Evolutionary conservation across 2,329 filamentous ascomycete species (phyloP), one percentile per base, ranked within the genome.

Genomic region (Xylaria hypoxylon): DNA sequence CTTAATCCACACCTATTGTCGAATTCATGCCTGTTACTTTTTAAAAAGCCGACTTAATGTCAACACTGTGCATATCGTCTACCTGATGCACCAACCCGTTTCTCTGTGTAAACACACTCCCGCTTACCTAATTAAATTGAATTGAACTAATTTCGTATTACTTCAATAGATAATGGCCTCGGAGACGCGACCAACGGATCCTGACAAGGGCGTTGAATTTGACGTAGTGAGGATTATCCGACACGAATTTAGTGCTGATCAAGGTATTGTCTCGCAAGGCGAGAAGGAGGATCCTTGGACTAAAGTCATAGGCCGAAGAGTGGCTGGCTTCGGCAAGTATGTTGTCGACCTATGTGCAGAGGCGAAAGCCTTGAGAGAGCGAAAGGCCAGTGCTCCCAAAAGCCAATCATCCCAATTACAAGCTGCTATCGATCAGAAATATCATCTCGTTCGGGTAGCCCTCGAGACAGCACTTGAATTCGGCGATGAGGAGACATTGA

Each of bases 401-500:
- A 61, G 57, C 19, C 57, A 70, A 53, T 51, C 52, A 22, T 53
- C 62, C 2, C 62, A 68, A 33, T 40, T 84, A 17, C 83, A 81
- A 68, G 76, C 78, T 7, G 77, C 79, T 8, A 79, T 83, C 5
- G 80, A 81, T 2, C 73, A 77, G 59, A 84, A 83, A 70, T 82
- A 84, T 64, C 80, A 85, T 44, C 79, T 82, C 4, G 78, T 89
- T 5, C 83, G 81, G 68, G 77, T 81, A 59, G 84, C 85, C 2
- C 79, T 89, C 52, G 83, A 88, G 68, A 82, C 85, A 11, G 86
- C 85, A 1, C 81, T 86, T 58, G 80, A 83, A 26, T 83, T 83
- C 76, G 87, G 86, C 13, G 85, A 88, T 73, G 81, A 82, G 50
- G 81, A 82, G 24, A 84, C 88, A 15, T 76, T 89, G 44, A 84